Evolutionary conservation across 1,284 basidiomycete genomes (phyloP).

Genomic region (Exobasidium cylindrosporum): DNA sequence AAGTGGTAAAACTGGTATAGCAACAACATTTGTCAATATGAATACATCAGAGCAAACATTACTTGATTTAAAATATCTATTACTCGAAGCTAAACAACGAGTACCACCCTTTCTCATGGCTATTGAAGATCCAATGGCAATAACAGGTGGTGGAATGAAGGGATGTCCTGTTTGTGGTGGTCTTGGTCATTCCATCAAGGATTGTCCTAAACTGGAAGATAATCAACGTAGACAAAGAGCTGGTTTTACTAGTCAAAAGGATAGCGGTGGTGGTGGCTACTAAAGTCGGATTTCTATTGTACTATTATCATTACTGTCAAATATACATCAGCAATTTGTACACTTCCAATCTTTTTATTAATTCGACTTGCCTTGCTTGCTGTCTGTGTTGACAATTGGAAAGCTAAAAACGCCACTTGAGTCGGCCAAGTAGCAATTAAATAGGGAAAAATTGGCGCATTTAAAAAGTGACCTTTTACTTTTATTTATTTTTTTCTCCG

Average conservation of each 20-base stretch:
- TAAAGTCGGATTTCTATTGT: conserved; percentile 1
- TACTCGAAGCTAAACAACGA: conserved; percentile 96
- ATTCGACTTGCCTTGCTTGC: background rate
- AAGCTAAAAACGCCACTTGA: too few relatives aligned
- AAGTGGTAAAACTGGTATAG: conserved; percentile 95
- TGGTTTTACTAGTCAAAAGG: conserved; percentile 63
- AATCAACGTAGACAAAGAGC: conserved; percentile 82
- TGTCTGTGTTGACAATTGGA: too few relatives aligned
- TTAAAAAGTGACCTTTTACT: too few relatives aligned
- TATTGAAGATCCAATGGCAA: conserved; percentile 76
- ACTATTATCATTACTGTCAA: background rate
- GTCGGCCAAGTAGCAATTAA: too few relatives aligned
- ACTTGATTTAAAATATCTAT: conserved; percentile 90
- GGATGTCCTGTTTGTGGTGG: conserved; percentile 97
- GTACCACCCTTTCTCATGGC: conserved; percentile 91
- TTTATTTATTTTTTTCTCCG: too few relatives aligned
- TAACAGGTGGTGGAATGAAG: conserved; percentile 71
- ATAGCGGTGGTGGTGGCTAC: conserved; percentile 26
- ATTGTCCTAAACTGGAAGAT: conserved; percentile 96
- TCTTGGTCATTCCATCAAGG: conserved; percentile 87
- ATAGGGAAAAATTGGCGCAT: too few relatives aligned
- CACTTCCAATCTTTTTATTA: background rate
- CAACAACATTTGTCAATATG: conserved; percentile 99
- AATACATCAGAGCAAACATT: conserved; percentile 92
- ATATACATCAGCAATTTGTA: background rate